phyloP scores from a whole-genome alignment of 2,329 filamentous ascomycete genomes.

The Pestalotiopsis fici region DNA sequence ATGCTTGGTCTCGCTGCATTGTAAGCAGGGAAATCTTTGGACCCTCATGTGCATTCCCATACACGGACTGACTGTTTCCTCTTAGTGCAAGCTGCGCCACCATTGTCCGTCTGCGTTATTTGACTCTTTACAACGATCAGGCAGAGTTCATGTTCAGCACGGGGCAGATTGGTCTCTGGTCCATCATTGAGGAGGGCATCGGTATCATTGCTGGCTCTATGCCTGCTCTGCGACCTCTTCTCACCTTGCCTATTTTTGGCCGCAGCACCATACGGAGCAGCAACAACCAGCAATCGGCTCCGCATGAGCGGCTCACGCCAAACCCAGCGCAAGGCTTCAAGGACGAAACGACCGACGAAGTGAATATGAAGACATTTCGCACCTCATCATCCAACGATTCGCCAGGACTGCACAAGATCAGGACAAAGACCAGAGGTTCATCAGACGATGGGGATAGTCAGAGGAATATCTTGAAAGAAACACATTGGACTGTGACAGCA shows the following conservation, averaged over 20 bases:
- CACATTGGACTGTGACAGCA: constrained; percentile 23
- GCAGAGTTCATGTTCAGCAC: constrained; percentile 39
- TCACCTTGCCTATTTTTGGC: constrained; percentile 28
- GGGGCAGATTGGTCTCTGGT: constrained; percentile 45
- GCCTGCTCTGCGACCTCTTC: constrained; percentile 44
- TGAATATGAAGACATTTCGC: neutral
- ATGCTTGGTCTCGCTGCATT: constrained; percentile 44
- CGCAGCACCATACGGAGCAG: constrained; percentile 1
- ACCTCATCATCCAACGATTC: neutral
- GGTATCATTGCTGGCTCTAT: constrained; percentile 50
- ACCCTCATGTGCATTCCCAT: neutral
- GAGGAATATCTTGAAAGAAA: constrained; percentile 38
- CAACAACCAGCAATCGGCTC: neutral
- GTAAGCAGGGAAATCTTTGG: constrained; percentile 24
- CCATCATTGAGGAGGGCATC: constrained; percentile 48
- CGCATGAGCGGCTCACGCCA: neutral
- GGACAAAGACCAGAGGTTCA: neutral
- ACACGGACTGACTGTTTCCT: neutral
- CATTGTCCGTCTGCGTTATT: constrained; percentile 43
- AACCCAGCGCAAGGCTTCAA: neutral
- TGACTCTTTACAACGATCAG: constrained; percentile 38
- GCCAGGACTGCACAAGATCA: neutral
- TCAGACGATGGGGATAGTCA: constrained; percentile 29
- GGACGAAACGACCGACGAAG: neutral
- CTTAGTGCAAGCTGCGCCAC: constrained; percentile 34